Conservation (phyloP, 805 yeast genomes). For the Cyberlindnera mrakii region DNA sequence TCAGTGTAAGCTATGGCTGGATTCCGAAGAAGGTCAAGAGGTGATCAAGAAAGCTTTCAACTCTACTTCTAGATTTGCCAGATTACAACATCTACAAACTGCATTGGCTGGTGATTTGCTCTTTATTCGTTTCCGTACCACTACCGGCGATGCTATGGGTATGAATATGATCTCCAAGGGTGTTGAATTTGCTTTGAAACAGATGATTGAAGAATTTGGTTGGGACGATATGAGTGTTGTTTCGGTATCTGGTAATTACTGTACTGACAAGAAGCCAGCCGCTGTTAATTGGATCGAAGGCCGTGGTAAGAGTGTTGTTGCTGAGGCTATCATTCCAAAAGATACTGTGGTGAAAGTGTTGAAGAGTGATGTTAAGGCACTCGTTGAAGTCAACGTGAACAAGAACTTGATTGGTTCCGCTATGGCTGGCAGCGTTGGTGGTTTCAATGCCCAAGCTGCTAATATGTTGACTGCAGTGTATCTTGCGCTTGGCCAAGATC, state of each 20-base stretch:
- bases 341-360: constrained; percentile 75
- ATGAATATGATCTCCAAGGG: constrained; percentile 99
- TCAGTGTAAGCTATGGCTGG: constrained; percentile 91
- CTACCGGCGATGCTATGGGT: constrained; percentile 99
- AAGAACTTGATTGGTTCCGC: constrained; percentile 96
- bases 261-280: constrained; percentile 96
- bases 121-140: constrained; percentile 91
- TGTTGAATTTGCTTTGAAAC: constrained; percentile 78
- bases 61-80: constrained; percentile 95
- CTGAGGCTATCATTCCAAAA: constrained; percentile 86
- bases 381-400: constrained; percentile 81
- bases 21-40: constrained; percentile 88
- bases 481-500: constrained; percentile 97
- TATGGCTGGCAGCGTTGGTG: constrained; percentile 98
- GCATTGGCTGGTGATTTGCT: constrained; percentile 90
- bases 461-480: constrained; percentile 91
- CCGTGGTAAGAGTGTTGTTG: constrained; percentile 96
- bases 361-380: constrained; percentile 87
- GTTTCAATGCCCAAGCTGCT: constrained; percentile 98
- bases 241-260: constrained; percentile 94
- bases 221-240: constrained; percentile 92
- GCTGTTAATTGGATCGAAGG: constrained; percentile 99
- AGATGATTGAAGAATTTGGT: constrained; percentile 83
- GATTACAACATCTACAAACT: constrained; percentile 84
- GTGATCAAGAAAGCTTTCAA: constrained; percentile 83